Base-by-base conservation (phyloP, 2,329 filamentous ascomycete species). In the Helotiales sp. region DNA sequence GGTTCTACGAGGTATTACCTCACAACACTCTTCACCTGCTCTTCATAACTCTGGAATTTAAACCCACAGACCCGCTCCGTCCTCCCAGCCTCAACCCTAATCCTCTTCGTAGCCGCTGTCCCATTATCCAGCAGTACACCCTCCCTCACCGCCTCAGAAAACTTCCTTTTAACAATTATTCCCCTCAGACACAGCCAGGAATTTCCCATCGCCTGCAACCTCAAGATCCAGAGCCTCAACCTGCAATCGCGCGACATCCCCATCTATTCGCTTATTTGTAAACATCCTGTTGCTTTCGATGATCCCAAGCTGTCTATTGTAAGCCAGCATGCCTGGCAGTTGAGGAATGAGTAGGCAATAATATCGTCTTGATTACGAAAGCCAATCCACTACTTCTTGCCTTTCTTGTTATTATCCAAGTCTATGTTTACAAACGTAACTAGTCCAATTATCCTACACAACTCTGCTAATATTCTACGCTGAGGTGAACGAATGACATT, bases 1-100 rank as follows among this genome's bases (percentile, higher is more conserved):
- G n/a, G n/a, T n/a, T n/a, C n/a, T n/a, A n/a, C n/a, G n/a, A 80
- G 67, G 62, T 78, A 80, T 64, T 80, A 78, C 17, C 72, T 74
- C 1, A 77, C 75, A 20, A 79, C 74, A 57, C 73, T 76, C 37
- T 74, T 75, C 6, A 80, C 75, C 60, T 78, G 75, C 64, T 79
- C 77, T 63, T 80, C 78, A 40, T 75, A 79, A 0, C 71, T 69
- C 34, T 71, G 67, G 49, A 79, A 77, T 62, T 74, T 74, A 57
- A 79, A 74, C 0, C 77, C 78, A 63, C 80, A 77, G 2, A 70
- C 71, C 64, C 76, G 69, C 58, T 79, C 76, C 0, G 78, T 77
- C 60, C 72, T 73, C 10, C 71, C 74, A 6, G 75, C 66, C 63
- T 74, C 76, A 8, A 73, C 69, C 63, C 76, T 76, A 0, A 64